These are phyloP conservation scores for Monilinia polystroma DNA, from an alignment of 2,329 filamentous ascomycete genomes.

Conservation along the genomic window DNA sequence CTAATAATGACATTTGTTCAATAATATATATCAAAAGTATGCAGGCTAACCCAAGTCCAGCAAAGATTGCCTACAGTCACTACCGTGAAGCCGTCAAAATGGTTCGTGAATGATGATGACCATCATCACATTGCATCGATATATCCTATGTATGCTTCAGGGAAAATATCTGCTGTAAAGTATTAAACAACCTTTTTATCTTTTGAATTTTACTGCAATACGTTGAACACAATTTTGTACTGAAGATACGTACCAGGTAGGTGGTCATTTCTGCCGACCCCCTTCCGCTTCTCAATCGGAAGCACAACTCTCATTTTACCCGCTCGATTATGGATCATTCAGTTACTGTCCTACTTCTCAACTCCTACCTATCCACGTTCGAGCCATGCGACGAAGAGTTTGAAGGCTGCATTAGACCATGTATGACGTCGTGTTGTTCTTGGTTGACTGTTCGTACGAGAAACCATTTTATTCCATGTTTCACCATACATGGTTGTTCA, in stretches of 20 bases:
- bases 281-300: not conserved
- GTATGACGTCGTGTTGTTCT: too few relatives aligned
- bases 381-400: too few relatives aligned
- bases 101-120: not conserved
- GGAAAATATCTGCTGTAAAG: not conserved
- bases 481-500: too few relatives aligned
- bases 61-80: not conserved
- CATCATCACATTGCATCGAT: not conserved
- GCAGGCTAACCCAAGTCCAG: not conserved
- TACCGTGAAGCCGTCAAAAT: not conserved
- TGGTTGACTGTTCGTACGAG: too few relatives aligned
- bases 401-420: too few relatives aligned
- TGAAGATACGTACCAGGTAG: too few relatives aligned
- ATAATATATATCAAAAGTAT: not conserved
- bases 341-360: not conserved
- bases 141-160: not conserved
- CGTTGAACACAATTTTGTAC: too few relatives aligned
- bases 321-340: not conserved
- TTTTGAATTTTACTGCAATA: too few relatives aligned
- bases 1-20: slow-evolving; percentile 9
- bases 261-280: not conserved
- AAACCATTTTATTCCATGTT: too few relatives aligned
- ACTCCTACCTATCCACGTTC: not conserved
- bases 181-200: not conserved
- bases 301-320: not conserved